Conservation (phyloP, 768 basidiomycete genomes). For the Dioszegia crocea region DNA sequence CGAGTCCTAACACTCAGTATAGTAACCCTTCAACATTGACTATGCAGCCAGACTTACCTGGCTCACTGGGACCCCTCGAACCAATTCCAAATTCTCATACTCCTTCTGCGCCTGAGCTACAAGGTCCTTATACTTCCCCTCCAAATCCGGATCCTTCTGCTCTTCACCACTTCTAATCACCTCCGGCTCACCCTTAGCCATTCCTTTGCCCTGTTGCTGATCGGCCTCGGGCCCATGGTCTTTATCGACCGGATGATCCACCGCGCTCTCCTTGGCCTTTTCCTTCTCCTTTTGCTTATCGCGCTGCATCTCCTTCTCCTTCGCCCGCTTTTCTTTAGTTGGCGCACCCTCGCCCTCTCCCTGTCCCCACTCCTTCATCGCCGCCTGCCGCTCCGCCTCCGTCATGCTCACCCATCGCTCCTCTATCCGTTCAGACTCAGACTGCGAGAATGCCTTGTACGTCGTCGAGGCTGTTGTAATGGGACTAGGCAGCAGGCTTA, state of each 20-base stretch:
- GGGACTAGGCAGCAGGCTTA: constrained; percentile 43
- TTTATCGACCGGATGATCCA: constrained; percentile 5
- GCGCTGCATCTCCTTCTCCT: constrained; percentile 17
- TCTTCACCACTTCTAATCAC: constrained; percentile 22
- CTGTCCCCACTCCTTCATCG: constrained; percentile 29
- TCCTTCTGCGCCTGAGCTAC: constrained; percentile 31
- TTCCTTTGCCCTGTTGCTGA: background rate
- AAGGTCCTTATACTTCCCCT: constrained; percentile 25
- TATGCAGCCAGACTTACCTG: constrained; percentile 34
- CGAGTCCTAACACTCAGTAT: constrained; percentile 34
- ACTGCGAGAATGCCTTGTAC: constrained; percentile 41
- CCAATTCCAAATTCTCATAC: constrained; percentile 40
- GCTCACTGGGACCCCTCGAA: constrained; percentile 43
- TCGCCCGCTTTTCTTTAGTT: constrained; percentile 22
- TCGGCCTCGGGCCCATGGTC: background rate
- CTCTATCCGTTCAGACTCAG: constrained; percentile 41
- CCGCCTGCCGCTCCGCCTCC: constrained; percentile 20
- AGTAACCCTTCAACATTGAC: background rate
- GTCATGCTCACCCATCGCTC: constrained; percentile 25
- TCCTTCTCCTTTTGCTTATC: constrained; percentile 21
- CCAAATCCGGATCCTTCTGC: constrained; percentile 13
- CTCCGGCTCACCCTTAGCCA: constrained; percentile 6
- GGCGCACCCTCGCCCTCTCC: constrained; percentile 39
- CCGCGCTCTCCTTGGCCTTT: constrained; percentile 1
- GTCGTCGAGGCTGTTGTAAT: constrained; percentile 40